Evolutionary conservation across 164 flowering plant genomes (phyloP), one percentile per base, ranked within the genome.

Genomic region (Berberis thunbergii): DNA sequence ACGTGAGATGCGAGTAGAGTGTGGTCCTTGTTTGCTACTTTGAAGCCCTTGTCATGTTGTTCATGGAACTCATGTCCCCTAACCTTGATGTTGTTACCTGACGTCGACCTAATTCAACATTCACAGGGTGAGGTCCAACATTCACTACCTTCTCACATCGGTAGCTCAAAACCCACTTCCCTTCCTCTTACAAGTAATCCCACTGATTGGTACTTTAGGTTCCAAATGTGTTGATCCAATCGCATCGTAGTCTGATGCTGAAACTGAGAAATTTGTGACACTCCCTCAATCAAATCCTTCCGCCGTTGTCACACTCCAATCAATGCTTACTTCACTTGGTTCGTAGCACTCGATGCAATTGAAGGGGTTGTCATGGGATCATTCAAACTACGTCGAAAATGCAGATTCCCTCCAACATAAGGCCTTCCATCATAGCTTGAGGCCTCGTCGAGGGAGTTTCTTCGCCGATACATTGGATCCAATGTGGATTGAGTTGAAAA

Each of bases 271-370:
- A 57, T 78, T 80, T 1, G 85, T 63, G 0, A 82, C 72, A 59
- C 91, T 85, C 3, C 65, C 80, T 7, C 82, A 70, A 59, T 85
- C 93, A 61, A 78, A 81, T 12, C 89, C 96, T 64, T 91, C 97
- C 0, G 94, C 96, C 2, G 98, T 91, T 0, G 89, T 84, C 48
- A 91, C 98, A 66, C 96, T 91, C 98, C 98, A 91, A 12, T 83
- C 90, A 4, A 91, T 77, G 73, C 96, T 88, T 1, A 75, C 96
- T 71, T 91, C 98, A 64, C 98, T 91, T 38, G 98, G 98, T 72
- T 82, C 96, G 64, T 88, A 91, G 10, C 84, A 77, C 61, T 88
- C 96, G 1, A 72, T 1, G 78, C 77, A 0, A 72, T 57, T 2
- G 83, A 76, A 13, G 83, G 75, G 7, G 83, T 70, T 1, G 80